A percentile compares a stretch with the other conserved stretches of the same genome.
phyloP scores from a whole-genome alignment of 805 yeast species.

The Starmera caribaea region DNA sequence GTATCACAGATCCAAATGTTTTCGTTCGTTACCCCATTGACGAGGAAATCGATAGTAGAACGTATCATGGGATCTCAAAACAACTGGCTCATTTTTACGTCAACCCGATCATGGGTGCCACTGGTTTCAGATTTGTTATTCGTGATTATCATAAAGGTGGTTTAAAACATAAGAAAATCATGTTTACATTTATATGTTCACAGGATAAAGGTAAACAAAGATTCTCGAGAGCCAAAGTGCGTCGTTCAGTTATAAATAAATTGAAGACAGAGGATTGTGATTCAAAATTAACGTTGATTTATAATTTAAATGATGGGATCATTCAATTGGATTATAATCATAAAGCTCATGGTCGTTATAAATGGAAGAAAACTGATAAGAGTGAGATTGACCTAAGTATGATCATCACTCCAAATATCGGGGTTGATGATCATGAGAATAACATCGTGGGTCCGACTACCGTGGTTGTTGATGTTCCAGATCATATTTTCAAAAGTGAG shows the following conservation, averaged over 20 bases:
- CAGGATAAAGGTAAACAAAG: constrained; percentile 34
- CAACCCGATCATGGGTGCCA: constrained; percentile 28
- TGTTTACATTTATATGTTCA: constrained; percentile 36
- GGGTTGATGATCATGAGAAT: background rate
- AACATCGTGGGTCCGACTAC: background rate
- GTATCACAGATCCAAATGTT: constrained; percentile 19
- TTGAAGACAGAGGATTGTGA: constrained; percentile 32
- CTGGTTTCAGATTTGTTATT: constrained; percentile 34
- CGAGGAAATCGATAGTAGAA: constrained; percentile 19
- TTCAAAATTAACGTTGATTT: constrained; percentile 28
- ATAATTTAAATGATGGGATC: constrained; percentile 28
- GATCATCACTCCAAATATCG: background rate
- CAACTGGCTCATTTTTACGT: constrained; percentile 26
- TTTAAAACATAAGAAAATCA: constrained; percentile 28
- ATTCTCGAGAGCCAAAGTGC: constrained; percentile 29
- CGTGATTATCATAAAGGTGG: constrained; percentile 37
- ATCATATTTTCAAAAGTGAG: background rate
- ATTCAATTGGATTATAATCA: constrained; percentile 29
- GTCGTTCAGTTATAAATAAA: constrained; percentile 27
- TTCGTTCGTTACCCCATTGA: constrained; percentile 25
- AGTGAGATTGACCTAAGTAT: background rate
- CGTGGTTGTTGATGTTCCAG: background rate
- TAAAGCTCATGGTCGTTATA: constrained; percentile 29
- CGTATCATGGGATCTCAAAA: constrained; percentile 26
- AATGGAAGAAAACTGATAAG: constrained; percentile 16